These are phyloP conservation scores for Agaricus bisporus DNA, from an alignment of 768 basidiomycete species.

Conservation along the genomic window DNA sequence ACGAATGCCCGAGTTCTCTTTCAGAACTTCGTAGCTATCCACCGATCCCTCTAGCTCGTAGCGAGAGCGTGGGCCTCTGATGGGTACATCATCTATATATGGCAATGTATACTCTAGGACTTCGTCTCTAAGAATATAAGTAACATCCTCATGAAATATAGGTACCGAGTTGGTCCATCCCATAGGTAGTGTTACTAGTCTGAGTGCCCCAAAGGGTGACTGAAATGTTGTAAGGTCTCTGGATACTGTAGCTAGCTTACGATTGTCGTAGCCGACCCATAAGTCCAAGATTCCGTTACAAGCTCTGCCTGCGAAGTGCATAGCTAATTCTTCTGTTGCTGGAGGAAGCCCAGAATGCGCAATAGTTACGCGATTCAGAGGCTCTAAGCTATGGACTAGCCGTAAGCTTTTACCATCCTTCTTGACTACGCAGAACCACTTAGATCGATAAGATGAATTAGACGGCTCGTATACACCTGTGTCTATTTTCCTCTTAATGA, in stretches of 20 bases:
- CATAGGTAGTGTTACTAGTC: slow-evolving; percentile 28
- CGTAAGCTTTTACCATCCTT: slow-evolving; percentile 28
- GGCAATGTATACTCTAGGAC: slow-evolving; percentile 17
- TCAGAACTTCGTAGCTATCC: not conserved
- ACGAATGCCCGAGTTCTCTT: slow-evolving; percentile 11
- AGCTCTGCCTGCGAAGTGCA: slow-evolving; percentile 25
- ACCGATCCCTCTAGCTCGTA: slow-evolving; percentile 9
- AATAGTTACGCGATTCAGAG: slow-evolving; percentile 29
- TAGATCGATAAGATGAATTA: slow-evolving; percentile 29
- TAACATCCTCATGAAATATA: slow-evolving; percentile 27
- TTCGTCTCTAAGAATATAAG: slow-evolving; percentile 24
- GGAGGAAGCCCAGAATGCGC: slow-evolving; percentile 29
- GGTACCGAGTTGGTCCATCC: slow-evolving; percentile 21
- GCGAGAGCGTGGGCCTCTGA: slow-evolving; percentile 17
- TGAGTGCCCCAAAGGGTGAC: slow-evolving; percentile 22
- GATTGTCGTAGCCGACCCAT: slow-evolving; percentile 26
- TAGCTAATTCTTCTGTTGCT: slow-evolving; percentile 24
- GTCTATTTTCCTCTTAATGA: slow-evolving; percentile 26
- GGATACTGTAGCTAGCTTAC: slow-evolving; percentile 18
- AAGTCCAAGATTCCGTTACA: slow-evolving; percentile 23
- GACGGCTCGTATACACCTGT: slow-evolving; percentile 35
- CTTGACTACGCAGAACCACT: slow-evolving; percentile 36
- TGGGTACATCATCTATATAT: slow-evolving; percentile 20
- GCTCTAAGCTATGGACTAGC: slow-evolving; percentile 30
- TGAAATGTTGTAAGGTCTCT: slow-evolving; percentile 35